Evolutionary conservation across 2,329 filamentous ascomycete genomes (phyloP).

Genomic region (Colletotrichum destructivum): DNA sequence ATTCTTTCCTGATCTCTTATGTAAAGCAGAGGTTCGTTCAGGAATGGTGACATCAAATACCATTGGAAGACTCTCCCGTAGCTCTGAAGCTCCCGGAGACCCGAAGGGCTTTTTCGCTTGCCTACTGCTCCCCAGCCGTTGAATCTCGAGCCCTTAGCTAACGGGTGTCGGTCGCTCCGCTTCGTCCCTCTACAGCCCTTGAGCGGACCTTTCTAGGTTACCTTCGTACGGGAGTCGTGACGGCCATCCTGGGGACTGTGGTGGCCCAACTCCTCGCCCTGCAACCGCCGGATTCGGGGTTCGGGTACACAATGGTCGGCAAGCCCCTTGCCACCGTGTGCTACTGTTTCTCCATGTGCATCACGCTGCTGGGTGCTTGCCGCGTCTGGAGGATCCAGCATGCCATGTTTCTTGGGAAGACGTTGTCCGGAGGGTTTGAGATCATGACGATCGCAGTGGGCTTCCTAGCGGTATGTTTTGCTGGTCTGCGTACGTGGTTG

Average conservation of each 20-base stretch:
- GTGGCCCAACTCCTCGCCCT: slow-evolving; percentile 78
- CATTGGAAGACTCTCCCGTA: not conserved
- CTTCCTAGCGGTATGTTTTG: slow-evolving; percentile 39
- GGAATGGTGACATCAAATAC: slow-evolving; percentile 10
- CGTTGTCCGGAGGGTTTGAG: slow-evolving; percentile 52
- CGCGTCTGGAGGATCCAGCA: slow-evolving; percentile 52
- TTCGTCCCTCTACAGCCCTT: slow-evolving; percentile 66
- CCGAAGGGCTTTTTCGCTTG: not conserved
- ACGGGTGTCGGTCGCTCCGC: slow-evolving; percentile 33
- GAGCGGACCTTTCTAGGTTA: slow-evolving; percentile 84
- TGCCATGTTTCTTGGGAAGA: slow-evolving; percentile 49
- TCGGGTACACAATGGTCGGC: slow-evolving; percentile 74
- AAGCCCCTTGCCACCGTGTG: slow-evolving; percentile 68
- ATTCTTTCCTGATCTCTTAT: not conserved
- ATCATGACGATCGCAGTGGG: slow-evolving; percentile 42
- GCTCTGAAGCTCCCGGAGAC: too few relatives aligned
- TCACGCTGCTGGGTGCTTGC: slow-evolving; percentile 49
- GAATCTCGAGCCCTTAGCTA: slow-evolving; percentile 29
- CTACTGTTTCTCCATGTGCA: slow-evolving; percentile 57
- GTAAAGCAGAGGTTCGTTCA: too few relatives aligned
- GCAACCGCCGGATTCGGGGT: slow-evolving; percentile 54
- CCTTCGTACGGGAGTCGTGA: slow-evolving; percentile 77
- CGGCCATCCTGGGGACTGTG: slow-evolving; percentile 77
- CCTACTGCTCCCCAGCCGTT: not conserved
- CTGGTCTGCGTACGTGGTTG: too few relatives aligned